phyloP scores from a whole-genome alignment of 306 rosid genomes.

The Dicorynia guianensis region DNA sequence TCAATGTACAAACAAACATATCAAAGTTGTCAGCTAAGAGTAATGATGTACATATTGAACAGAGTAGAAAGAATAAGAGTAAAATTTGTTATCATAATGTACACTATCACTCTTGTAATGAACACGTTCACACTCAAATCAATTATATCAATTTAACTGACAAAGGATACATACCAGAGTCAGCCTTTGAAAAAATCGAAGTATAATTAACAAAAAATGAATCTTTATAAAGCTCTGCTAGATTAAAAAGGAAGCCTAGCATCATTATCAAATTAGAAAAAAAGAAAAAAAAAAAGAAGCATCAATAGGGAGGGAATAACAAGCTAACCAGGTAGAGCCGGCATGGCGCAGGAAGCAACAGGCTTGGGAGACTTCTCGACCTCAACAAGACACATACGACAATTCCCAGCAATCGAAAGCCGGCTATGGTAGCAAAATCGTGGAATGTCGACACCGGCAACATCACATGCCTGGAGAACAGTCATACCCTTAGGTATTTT shows the following conservation, averaged over 20 bases:
- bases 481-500: conserved; percentile 95
- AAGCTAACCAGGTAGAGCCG: conserved; percentile 90
- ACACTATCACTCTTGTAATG: conserved; percentile 17
- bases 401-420: conserved; percentile 90
- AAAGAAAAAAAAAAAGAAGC: neutral
- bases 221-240: neutral
- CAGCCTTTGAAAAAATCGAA: neutral
- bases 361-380: conserved; percentile 99
- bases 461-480: conserved; percentile 95
- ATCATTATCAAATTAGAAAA: neutral
- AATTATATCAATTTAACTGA: neutral
- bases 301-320: neutral
- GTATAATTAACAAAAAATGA: neutral
- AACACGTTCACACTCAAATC: conserved; percentile 9
- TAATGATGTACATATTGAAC: neutral
- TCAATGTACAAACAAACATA: neutral
- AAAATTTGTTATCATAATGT: neutral
- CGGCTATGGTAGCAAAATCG: conserved; percentile 93
- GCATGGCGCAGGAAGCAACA: conserved; percentile 99
- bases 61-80: neutral
- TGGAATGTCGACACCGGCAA: conserved; percentile 95
- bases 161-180: neutral
- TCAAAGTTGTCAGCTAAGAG: conserved; percentile 14
- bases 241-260: neutral
- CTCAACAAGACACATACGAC: conserved; percentile 99